Evolutionary conservation across 495 filamentous ascomycete genomes (phyloP).

Genomic region (Penicillium atrosanguineum): DNA sequence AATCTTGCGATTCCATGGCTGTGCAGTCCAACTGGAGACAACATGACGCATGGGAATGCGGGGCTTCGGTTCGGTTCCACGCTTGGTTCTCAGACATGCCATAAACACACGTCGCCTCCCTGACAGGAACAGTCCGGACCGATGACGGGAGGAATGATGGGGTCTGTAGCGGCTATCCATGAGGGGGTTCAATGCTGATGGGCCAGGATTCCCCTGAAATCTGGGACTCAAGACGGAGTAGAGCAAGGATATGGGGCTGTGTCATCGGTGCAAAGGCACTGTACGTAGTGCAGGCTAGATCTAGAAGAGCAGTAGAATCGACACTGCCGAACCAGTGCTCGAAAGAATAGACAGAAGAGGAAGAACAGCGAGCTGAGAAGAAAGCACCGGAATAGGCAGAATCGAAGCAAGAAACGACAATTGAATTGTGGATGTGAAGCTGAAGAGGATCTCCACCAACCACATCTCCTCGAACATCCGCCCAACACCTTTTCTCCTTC

Average conservation of each 20-base stretch:
- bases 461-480: slow-evolving; percentile 29
- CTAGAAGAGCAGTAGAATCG: background rate
- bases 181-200: background rate
- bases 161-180: background rate
- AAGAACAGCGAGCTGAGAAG: too few species aligned
- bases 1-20: background rate
- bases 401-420: slow-evolving; percentile 3
- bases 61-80: slow-evolving; percentile 24
- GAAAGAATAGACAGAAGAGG: background rate
- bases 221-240: background rate
- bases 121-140: slow-evolving; percentile 3
- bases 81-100: slow-evolving; percentile 11
- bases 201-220: background rate
- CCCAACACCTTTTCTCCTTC: slow-evolving; percentile 28
- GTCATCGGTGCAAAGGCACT: slow-evolving; percentile 2
- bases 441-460: slow-evolving; percentile 27
- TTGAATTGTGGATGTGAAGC: slow-evolving; percentile 27
- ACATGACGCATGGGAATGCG: slow-evolving; percentile 26
- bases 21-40: background rate
- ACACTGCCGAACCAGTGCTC: background rate
- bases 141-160: background rate
- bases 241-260: slow-evolving; percentile 26
- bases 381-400: background rate
- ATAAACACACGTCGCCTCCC: slow-evolving; percentile 1
- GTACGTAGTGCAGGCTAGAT: background rate